A percentile compares a stretch with the other conserved stretches of the same genome.
phyloP scores from a whole-genome alignment of 768 basidiomycete species.

The Rhizopogon vulgaris region DNA sequence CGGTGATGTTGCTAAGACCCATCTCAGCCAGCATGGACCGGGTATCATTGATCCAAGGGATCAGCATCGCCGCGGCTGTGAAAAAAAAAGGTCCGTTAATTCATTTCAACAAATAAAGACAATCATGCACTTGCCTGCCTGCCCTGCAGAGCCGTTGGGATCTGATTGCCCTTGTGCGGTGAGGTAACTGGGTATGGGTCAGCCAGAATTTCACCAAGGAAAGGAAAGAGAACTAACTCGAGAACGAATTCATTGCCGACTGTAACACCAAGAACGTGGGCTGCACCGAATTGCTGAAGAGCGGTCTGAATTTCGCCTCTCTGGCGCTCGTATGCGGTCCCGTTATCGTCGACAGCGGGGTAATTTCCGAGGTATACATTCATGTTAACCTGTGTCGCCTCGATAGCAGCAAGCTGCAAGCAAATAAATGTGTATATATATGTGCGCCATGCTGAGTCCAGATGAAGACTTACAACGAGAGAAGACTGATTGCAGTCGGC shows the following conservation, averaged over 20 bases:
- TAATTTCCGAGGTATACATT: constrained; percentile 74
- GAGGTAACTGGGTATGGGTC: constrained; percentile 44
- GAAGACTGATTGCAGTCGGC: constrained; percentile 83
- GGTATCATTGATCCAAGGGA: constrained; percentile 63
- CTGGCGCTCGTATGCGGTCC: constrained; percentile 70
- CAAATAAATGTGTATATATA: not conserved
- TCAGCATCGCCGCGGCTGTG: constrained; percentile 55
- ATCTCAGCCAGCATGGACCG: constrained; percentile 46
- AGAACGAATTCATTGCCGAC: constrained; percentile 93
- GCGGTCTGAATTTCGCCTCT: constrained; percentile 58
- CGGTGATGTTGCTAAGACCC: constrained; percentile 56
- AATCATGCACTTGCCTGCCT: constrained; percentile 22
- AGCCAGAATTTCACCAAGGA: not conserved
- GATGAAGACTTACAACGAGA: constrained; percentile 46
- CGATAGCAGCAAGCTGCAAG: constrained; percentile 74
- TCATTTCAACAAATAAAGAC: not conserved
- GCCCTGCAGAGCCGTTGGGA: constrained; percentile 55
- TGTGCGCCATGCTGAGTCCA: not conserved
- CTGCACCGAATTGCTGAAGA: constrained; percentile 70
- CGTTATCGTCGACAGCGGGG: constrained; percentile 52
- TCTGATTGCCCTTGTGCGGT: constrained; percentile 41
- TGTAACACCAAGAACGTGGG: constrained; percentile 72
- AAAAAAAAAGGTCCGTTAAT: not conserved
- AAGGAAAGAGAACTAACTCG: constrained; percentile 40
- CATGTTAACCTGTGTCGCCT: constrained; percentile 85